phyloP scores from a whole-genome alignment of 192 early-diverging fungal genomes.

The Cetraspora pellucida region DNA sequence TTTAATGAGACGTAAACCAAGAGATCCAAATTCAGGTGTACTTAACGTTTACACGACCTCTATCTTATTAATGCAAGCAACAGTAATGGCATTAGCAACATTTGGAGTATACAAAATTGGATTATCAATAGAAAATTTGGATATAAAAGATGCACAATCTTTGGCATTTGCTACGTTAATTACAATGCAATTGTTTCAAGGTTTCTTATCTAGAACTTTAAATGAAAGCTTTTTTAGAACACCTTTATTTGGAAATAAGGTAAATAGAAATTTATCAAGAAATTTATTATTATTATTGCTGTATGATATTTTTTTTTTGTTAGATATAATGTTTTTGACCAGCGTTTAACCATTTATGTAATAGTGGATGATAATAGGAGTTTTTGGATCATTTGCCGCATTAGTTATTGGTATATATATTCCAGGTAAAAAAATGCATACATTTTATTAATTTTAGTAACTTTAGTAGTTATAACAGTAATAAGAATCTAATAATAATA shows the following conservation, averaged over 20 bases:
- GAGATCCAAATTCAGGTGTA: slow-evolving; percentile 74
- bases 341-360: not conserved
- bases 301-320: not conserved
- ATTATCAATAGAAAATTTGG: slow-evolving; percentile 34
- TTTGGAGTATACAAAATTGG: slow-evolving; percentile 64
- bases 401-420: slow-evolving; percentile 82
- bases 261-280: not conserved
- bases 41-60: slow-evolving; percentile 63
- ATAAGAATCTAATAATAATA: not conserved
- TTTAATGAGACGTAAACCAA: slow-evolving; percentile 84
- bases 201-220: slow-evolving; percentile 81
- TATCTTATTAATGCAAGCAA: slow-evolving; percentile 74
- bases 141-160: slow-evolving; percentile 48
- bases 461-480: not conserved
- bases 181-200: slow-evolving; percentile 84
- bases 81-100: slow-evolving; percentile 66
- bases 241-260: slow-evolving; percentile 69
- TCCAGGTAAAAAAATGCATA: slow-evolving; percentile 53
- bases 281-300: not conserved
- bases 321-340: not conserved
- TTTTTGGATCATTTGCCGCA: slow-evolving; percentile 66
- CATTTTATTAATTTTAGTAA: slow-evolving; percentile 23
- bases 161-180: slow-evolving; percentile 83
- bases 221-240: slow-evolving; percentile 72
- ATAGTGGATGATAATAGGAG: slow-evolving; percentile 76